A percentile compares a stretch with the other conserved stretches of the same genome.
Evolutionary conservation across 2,329 filamentous ascomycete species (phyloP).

Genomic region (Penicillium sp.): DNA sequence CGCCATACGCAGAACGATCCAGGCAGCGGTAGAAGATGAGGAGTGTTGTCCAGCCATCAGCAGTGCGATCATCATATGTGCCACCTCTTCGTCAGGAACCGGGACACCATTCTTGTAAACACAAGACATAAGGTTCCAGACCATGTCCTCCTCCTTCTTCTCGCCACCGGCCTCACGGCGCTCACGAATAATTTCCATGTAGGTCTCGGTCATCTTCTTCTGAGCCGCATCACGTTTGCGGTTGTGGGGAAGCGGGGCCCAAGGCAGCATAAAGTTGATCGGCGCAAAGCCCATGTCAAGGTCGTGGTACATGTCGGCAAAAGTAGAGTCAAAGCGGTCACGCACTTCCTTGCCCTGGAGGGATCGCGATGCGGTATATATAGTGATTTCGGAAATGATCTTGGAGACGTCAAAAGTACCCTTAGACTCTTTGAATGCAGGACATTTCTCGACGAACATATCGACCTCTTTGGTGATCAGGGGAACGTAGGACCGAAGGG

Average conservation of each 20-base stretch:
- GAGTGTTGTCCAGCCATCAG: conserved; percentile 92
- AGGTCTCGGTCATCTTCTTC: conserved; percentile 75
- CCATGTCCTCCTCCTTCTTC: conserved; percentile 71
- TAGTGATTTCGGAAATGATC: conserved; percentile 81
- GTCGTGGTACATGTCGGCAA: conserved; percentile 82
- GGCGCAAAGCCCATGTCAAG: conserved; percentile 87
- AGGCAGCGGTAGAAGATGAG: conserved; percentile 78
- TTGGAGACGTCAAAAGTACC: conserved; percentile 72
- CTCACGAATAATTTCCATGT: conserved; percentile 77
- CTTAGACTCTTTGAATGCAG: conserved; percentile 65
- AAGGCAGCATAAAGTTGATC: conserved; percentile 87
- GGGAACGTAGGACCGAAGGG: conserved; percentile 70
- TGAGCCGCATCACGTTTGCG: conserved; percentile 77
- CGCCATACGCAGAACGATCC: conserved; percentile 81
- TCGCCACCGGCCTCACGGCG: conserved; percentile 58
- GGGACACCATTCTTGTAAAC: conserved; percentile 78
- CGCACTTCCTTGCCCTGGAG: conserved; percentile 84
- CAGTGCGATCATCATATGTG: conserved; percentile 91
- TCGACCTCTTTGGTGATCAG: conserved; percentile 75
- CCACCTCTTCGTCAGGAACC: conserved; percentile 81
- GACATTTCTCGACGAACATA: conserved; percentile 68
- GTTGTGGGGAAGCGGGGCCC: conserved; percentile 87
- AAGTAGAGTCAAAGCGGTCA: conserved; percentile 73
- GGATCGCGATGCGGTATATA: conserved; percentile 83
- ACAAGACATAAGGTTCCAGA: conserved; percentile 85